Base-by-base conservation (phyloP, 176 grass and related monocot species). In the Hsuehochloa calcarea region DNA sequence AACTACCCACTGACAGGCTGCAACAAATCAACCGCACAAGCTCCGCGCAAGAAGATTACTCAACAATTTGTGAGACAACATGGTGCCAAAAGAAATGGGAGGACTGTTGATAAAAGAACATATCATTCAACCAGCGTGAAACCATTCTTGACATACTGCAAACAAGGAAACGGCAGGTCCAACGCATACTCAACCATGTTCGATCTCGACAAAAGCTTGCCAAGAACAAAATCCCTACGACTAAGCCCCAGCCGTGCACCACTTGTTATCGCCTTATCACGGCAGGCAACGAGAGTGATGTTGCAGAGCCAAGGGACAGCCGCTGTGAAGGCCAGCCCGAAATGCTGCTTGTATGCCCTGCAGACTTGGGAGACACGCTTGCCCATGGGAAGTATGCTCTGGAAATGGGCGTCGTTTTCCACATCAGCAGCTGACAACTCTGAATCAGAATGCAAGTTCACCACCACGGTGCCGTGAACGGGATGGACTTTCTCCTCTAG, bases 401-500 rank as follows among this genome's bases (percentile, higher is more conserved):
- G 73, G 73, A 74, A 77, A 55, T 37, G 12, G 58, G 72, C 40
- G 52, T 34, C 37, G 77, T 74, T 50, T 8, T 66, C 77, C 1
- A 6, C 60, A 1, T 79, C 86, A 34, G 82, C 75, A 17, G 1
- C 46, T 16, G 77, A 9, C 6, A 83, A 19, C 54, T 89, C 93
- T 1, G 82, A 87, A 45, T 98, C 91, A 0, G 93, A 92, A 20
- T 95, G 96, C 43, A 98, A 22, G 89, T 98, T 98, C 61, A 98
- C 91, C 35, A 95, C 93, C 81, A 98, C 91, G 12, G 90, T 90
- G 47, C 96, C 96, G 27, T 98, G 93, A 13, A 63, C 55, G 0
- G 91, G 96, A 74, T 98, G 83, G 26, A 98, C 91, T 59, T 77
- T 94, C 75, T 65, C 72, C 20, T 86, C 85, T 10, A 98, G 87